Conservation (phyloP, 768 basidiomycete species). For the Leccinum truebloodii region DNA sequence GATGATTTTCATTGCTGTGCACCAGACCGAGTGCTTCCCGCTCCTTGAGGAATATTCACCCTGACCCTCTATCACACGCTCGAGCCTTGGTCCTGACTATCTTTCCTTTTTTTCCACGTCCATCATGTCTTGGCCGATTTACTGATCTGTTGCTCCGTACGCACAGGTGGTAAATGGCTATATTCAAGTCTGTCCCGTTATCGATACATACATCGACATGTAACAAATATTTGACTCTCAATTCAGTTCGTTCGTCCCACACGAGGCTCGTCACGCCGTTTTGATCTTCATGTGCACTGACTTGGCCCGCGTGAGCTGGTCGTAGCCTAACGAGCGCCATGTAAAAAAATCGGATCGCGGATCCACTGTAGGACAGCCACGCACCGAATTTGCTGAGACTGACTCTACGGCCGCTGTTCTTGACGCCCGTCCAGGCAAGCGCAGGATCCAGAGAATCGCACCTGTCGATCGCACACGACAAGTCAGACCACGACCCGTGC, state of each 20-base stretch:
- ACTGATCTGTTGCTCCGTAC: constrained; percentile 1
- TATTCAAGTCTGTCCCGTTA: no score
- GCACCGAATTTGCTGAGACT: constrained; percentile 59
- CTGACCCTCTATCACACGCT: constrained; percentile 36
- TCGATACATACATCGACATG: neutral
- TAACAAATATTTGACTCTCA: neutral
- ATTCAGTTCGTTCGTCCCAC: neutral
- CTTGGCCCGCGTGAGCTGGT: constrained; percentile 82
- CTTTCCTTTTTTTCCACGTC: neutral
- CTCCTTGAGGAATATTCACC: constrained; percentile 34
- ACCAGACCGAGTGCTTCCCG: no score
- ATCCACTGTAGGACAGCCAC: constrained; percentile 17
- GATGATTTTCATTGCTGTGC: constrained; percentile 21
- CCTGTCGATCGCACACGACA: constrained; percentile 34
- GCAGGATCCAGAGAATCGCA: constrained; percentile 94
- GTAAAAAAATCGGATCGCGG: neutral
- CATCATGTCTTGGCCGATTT: neutral
- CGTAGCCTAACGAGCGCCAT: constrained; percentile 61
- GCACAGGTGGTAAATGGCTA: neutral
- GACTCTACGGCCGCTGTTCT: constrained; percentile 29
- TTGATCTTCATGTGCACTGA: constrained; percentile 83
- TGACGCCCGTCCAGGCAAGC: constrained; percentile 92
- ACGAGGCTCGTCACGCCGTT: constrained; percentile 33
- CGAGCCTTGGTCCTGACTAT: constrained; percentile 32
- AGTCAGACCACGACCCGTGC: neutral